Evolutionary conservation across 2,329 filamentous ascomycete genomes (phyloP).

Genomic region (Penicillium brasilianum): DNA sequence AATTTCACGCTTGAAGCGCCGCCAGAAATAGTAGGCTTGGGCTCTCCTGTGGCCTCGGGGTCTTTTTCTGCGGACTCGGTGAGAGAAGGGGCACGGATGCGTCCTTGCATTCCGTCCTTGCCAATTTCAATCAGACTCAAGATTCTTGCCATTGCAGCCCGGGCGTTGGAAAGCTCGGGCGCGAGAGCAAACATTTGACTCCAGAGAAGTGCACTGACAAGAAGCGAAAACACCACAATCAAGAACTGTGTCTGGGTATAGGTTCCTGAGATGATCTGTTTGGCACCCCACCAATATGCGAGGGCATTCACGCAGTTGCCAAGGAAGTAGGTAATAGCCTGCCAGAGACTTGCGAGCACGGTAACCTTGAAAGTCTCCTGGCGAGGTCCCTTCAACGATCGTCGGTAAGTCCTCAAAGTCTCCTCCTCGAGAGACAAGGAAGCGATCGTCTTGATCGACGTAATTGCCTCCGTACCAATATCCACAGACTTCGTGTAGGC

Average conservation of each 20-base stretch:
- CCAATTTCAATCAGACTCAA: slow-evolving; percentile 49
- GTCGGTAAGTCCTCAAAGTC: slow-evolving; percentile 51
- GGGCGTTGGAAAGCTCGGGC: slow-evolving; percentile 73
- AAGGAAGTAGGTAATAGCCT: slow-evolving; percentile 51
- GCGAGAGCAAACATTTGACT: slow-evolving; percentile 76
- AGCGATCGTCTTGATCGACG: slow-evolving; percentile 58
- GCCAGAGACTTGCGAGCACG: slow-evolving; percentile 53
- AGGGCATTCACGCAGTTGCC: slow-evolving; percentile 74
- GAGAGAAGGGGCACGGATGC: slow-evolving; percentile 18
- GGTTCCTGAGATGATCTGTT: slow-evolving; percentile 68
- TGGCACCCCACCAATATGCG: slow-evolving; percentile 80
- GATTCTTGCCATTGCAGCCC: slow-evolving; percentile 64
- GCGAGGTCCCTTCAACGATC: slow-evolving; percentile 53
- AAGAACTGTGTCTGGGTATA: slow-evolving; percentile 74
- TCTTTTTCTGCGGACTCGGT: slow-evolving; percentile 29
- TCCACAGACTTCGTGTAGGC: slow-evolving; percentile 58
- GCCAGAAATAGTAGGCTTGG: slow-evolving; percentile 20
- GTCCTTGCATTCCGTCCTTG: slow-evolving; percentile 39
- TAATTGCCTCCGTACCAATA: slow-evolving; percentile 58
- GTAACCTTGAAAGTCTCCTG: slow-evolving; percentile 57
- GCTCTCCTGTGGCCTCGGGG: slow-evolving; percentile 26
- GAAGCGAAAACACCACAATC: slow-evolving; percentile 72
- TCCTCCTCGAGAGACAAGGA: slow-evolving; percentile 58
- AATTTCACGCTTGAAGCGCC: slow-evolving; percentile 57
- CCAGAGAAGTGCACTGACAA: slow-evolving; percentile 74